Percentiles rank a stretch among this genome's conserved stretches.
These are phyloP conservation scores for Dicorynia guianensis DNA, from an alignment of 306 rosid genomes.

Conservation along the genomic window DNA sequence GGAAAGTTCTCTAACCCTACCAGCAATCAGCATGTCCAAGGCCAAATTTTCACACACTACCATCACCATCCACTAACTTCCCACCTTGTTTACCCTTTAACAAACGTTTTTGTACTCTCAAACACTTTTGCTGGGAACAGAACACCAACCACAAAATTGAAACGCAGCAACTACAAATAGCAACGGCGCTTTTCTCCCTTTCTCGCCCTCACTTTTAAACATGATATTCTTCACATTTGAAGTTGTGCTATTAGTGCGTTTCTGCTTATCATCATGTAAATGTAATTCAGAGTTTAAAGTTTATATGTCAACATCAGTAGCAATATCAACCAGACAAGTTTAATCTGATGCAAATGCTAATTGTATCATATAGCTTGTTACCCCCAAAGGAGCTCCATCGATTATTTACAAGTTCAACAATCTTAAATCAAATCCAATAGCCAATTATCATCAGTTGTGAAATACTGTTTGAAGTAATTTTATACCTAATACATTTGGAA, in stretches of 20 bases:
- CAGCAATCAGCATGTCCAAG: no score
- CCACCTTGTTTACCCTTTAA: neutral
- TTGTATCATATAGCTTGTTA: conserved; percentile 30
- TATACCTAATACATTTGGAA: conserved; percentile 72
- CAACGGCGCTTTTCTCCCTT: no score
- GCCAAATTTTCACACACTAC: no score
- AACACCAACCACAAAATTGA: neutral
- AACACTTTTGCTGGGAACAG: neutral
- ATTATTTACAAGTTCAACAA: conserved; percentile 35
- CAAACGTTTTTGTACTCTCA: no score
- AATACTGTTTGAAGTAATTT: neutral
- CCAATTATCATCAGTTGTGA: conserved; percentile 10
- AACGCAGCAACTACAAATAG: neutral
- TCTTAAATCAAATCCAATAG: conserved; percentile 41
- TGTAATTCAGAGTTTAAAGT: conserved; percentile 6
- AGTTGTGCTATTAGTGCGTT: neutral
- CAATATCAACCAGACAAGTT: conserved; percentile 30
- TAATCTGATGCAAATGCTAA: conserved; percentile 22
- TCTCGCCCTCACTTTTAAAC: no score
- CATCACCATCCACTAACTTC: neutral
- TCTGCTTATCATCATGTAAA: conserved; percentile 12
- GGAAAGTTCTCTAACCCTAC: no score
- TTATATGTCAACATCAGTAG: conserved; percentile 31
- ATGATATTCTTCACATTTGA: neutral
- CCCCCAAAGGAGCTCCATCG: conserved; percentile 29